These are phyloP conservation scores for Aaosphaeria arxii DNA, from an alignment of 2,329 filamentous ascomycete genomes.

Conservation along the genomic window DNA sequence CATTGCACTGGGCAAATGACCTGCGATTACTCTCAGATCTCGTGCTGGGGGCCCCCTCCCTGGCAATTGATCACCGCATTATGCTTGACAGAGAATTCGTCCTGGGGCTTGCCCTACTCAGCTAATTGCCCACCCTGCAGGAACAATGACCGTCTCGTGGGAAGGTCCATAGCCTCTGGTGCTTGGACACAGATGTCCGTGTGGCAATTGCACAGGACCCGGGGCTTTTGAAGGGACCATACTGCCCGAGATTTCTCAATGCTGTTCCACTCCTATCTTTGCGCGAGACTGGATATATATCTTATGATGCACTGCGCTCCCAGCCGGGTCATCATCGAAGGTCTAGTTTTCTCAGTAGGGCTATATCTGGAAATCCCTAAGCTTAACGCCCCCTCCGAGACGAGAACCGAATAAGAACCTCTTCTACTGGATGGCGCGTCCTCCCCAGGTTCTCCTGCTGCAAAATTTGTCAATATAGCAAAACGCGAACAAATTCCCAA, in stretches of 20 bases:
- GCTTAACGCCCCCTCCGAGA: constrained; percentile 37
- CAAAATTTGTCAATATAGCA: constrained; percentile 43
- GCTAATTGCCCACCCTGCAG: constrained; percentile 40
- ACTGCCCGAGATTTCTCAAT: constrained; percentile 38
- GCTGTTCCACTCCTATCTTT: constrained; percentile 32
- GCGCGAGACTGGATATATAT: constrained; percentile 22
- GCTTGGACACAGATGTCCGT: constrained; percentile 41
- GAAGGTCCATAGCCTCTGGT: constrained; percentile 35
- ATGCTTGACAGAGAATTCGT: constrained; percentile 43
- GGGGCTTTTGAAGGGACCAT: constrained; percentile 33
- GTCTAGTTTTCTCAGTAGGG: constrained; percentile 30
- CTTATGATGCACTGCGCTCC: constrained; percentile 40
- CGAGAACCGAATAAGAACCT: constrained; percentile 12
- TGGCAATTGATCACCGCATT: constrained; percentile 44
- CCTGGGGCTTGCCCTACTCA: constrained; percentile 41
- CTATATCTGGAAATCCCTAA: constrained; percentile 39
- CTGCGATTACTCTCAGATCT: constrained; percentile 36
- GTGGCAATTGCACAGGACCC: constrained; percentile 42
- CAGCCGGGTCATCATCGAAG: constrained; percentile 23
- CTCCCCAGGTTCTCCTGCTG: constrained; percentile 32
- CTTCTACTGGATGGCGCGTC: constrained; percentile 33
- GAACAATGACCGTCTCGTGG: constrained; percentile 43
- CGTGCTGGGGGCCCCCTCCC: constrained; percentile 33
- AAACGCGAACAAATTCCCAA: constrained; percentile 34
- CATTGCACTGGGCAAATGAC: constrained; percentile 36